Conservation (phyloP, 768 basidiomycete species). For the Boletus tomentosulus region DNA sequence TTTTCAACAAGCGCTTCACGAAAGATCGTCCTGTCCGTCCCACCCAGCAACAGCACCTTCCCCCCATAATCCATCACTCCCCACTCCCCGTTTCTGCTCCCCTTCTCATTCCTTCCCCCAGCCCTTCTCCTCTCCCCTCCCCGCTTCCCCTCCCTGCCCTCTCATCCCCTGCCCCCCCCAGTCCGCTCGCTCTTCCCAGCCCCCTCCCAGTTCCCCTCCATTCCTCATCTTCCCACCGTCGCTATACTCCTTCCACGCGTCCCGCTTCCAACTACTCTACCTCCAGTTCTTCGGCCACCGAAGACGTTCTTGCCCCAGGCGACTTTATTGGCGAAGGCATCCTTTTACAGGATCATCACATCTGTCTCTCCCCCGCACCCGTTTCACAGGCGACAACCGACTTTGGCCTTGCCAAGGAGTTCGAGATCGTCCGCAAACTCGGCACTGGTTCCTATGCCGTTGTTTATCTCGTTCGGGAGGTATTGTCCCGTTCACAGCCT, state of each 20-base stretch:
- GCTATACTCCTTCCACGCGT: constrained; percentile 29
- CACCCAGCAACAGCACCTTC: constrained; percentile 11
- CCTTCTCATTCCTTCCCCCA: constrained; percentile 10
- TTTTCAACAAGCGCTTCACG: constrained; percentile 34
- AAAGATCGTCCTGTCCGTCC: constrained; percentile 26
- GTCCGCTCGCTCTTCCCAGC: constrained; percentile 34
- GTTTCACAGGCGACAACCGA: constrained; percentile 33
- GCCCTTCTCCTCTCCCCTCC: constrained; percentile 26
- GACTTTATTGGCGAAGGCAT: constrained; percentile 71
- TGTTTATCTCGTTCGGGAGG: constrained; percentile 86
- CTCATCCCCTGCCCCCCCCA: constrained; percentile 23
- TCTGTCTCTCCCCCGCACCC: constrained; percentile 50
- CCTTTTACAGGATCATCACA: constrained; percentile 59
- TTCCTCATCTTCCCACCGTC: constrained; percentile 33
- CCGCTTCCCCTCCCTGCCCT: constrained; percentile 30
- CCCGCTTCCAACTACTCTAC: constrained; percentile 25
- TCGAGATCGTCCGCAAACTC: constrained; percentile 81
- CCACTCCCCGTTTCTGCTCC: constrained; percentile 7
- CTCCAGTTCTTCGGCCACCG: constrained; percentile 29
- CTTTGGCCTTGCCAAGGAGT: constrained; percentile 55
- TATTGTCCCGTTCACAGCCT: constrained; percentile 38
- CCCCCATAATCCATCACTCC: constrained; percentile 16
- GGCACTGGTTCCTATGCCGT: constrained; percentile 92
- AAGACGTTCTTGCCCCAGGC: constrained; percentile 63
- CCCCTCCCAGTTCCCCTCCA: constrained; percentile 34